Evolutionary conservation across 108 stramenopile species (phyloP).

Genomic region (Cyclotella sp.): DNA sequence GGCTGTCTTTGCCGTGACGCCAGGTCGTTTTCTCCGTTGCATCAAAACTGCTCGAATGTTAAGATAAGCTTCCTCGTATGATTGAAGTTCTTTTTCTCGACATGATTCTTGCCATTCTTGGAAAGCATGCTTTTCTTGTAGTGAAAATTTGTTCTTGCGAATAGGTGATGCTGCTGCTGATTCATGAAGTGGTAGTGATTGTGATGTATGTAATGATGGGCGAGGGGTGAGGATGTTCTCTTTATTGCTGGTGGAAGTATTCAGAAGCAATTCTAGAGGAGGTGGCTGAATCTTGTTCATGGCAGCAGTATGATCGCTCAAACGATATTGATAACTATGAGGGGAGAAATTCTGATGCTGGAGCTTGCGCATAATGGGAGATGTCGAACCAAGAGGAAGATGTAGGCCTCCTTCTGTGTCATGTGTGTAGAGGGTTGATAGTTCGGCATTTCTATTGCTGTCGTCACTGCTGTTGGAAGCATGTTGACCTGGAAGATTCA

Average conservation of each 20-base stretch:
- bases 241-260: no score
- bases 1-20: background rate
- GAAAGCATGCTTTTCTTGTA: background rate
- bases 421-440: background rate
- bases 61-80: background rate
- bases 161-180: background rate
- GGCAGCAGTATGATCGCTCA: no score
- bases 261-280: no score
- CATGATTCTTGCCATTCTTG: slow-evolving; percentile 2
- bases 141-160: background rate
- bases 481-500: background rate
- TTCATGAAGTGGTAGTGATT: background rate
- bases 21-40: background rate
- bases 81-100: background rate
- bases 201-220: background rate
- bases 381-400: slow-evolving; percentile 12
- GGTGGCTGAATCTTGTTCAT: no score
- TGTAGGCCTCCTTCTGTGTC: slow-evolving; percentile 14
- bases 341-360: background rate
- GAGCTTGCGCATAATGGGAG: slow-evolving; percentile 21
- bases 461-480: background rate
- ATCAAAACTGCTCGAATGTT: background rate
- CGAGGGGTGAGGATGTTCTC: no score
- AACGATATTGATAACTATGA: background rate
- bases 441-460: background rate